These are phyloP conservation scores for Paramecium bursaria DNA, from an alignment of 73 alveolate genomes.

Conservation along the genomic window DNA sequence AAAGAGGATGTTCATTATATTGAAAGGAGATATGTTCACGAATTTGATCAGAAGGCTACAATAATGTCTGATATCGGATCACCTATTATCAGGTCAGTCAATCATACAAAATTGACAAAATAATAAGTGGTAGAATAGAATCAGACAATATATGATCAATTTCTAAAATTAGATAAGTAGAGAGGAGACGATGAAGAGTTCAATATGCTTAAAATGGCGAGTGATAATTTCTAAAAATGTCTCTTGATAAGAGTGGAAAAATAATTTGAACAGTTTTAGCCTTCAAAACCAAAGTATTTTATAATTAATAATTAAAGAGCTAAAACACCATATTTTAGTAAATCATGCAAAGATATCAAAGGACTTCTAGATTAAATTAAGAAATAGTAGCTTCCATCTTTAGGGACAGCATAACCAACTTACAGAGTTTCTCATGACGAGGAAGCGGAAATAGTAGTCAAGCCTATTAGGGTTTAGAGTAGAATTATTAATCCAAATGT, in stretches of 20 bases:
- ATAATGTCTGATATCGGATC: not conserved
- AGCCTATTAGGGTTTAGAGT: not conserved
- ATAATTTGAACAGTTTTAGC: constrained; percentile 48
- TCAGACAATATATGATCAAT: not conserved
- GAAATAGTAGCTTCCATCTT: constrained; percentile 4
- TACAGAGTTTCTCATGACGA: constrained; percentile 1
- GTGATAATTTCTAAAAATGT: constrained; percentile 56
- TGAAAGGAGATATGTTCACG: constrained; percentile 56
- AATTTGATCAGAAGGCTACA: constrained; percentile 9
- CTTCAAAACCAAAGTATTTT: constrained; percentile 54
- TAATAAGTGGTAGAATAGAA: constrained; percentile 40
- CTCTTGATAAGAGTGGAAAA: constrained; percentile 52
- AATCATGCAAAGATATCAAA: constrained; percentile 3
- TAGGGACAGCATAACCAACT: constrained; percentile 14
- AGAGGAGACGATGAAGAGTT: constrained; percentile 51
- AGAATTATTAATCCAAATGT: constrained; percentile 42
- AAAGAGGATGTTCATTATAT: constrained; percentile 21
- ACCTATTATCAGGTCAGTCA: constrained; percentile 16
- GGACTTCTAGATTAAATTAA: not conserved
- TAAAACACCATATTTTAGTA: constrained; percentile 58
- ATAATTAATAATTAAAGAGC: not conserved
- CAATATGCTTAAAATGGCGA: constrained; percentile 43
- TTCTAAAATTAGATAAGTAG: constrained; percentile 26
- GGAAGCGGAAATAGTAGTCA: constrained; percentile 2
- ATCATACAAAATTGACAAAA: constrained; percentile 15